A percentile compares a stretch with the other conserved stretches of the same genome.
Evolutionary conservation across 2,329 filamentous ascomycete genomes (phyloP).

Genomic region (Pyricularia sp.): DNA sequence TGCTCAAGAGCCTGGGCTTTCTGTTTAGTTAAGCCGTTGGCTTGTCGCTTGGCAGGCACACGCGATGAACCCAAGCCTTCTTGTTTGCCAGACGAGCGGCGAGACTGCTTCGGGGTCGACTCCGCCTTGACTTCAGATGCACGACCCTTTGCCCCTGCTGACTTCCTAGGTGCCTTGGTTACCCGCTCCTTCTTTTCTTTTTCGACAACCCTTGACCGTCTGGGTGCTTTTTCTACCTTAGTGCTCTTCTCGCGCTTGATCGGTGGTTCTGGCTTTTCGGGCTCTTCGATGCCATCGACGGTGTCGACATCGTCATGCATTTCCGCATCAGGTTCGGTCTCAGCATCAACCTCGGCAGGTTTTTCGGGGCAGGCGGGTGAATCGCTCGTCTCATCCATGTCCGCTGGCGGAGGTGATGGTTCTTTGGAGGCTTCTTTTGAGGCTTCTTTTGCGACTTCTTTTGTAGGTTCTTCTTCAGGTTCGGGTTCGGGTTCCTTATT

Average conservation of each 20-base stretch:
- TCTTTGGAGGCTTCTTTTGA: background rate
- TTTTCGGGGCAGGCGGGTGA: constrained; percentile 9
- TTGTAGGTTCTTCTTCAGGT: constrained; percentile 10
- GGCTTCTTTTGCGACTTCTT: background rate
- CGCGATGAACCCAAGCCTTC: constrained; percentile 26
- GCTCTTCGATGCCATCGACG: constrained; percentile 17
- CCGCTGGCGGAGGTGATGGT: background rate
- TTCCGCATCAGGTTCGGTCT: constrained; percentile 10
- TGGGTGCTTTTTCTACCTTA: constrained; percentile 11
- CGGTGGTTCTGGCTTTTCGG: constrained; percentile 9
- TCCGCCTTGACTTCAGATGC: constrained; percentile 43
- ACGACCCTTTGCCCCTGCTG: constrained; percentile 30
- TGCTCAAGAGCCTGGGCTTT: constrained; percentile 47
- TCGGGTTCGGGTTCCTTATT: constrained; percentile 14
- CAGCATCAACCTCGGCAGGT: constrained; percentile 4
- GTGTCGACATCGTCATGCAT: constrained; percentile 18
- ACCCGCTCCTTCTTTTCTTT: constrained; percentile 27
- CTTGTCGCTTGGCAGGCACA: constrained; percentile 46
- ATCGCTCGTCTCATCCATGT: background rate
- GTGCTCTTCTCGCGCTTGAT: constrained; percentile 8
- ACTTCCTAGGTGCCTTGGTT: constrained; percentile 20
- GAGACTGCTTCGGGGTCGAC: constrained; percentile 33
- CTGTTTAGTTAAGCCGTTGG: constrained; percentile 46
- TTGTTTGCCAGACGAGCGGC: constrained; percentile 42
- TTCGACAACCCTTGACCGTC: constrained; percentile 14